These are phyloP conservation scores for Fusarium neocosmosporiellum DNA, from an alignment of 2,329 filamentous ascomycete species.

Conservation along the genomic window DNA sequence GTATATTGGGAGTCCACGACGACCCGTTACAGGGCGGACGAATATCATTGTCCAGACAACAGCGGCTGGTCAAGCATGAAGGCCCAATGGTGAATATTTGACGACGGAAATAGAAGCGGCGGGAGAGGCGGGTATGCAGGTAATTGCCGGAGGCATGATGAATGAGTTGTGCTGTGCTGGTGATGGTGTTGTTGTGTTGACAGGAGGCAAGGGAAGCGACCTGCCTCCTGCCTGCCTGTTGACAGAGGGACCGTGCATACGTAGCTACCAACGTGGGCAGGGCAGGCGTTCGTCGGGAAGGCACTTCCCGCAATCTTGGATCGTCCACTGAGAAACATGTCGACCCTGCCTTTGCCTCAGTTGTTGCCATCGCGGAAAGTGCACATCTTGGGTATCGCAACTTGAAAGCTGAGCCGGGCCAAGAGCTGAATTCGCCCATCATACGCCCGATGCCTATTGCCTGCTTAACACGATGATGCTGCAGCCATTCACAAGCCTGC, in stretches of 20 bases:
- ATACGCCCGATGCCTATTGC: background rate
- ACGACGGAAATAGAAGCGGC: background rate
- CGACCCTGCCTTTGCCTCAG: background rate
- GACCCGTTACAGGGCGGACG: conserved; percentile 11
- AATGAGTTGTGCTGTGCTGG: background rate
- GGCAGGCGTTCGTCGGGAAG: background rate
- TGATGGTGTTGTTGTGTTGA: background rate
- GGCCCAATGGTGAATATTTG: background rate
- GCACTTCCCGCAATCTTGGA: background rate
- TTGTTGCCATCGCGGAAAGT: background rate
- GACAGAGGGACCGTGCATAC: background rate
- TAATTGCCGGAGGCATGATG: conserved; percentile 6
- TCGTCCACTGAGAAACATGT: background rate
- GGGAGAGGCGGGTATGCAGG: conserved; percentile 17
- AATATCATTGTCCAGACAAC: conserved; percentile 19
- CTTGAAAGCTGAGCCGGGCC: background rate
- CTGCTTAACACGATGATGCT: background rate
- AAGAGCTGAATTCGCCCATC: background rate
- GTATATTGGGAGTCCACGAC: conserved; percentile 14
- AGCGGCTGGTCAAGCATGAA: conserved; percentile 4
- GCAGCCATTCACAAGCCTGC: conserved; percentile 1
- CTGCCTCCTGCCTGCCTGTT: background rate
- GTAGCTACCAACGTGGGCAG: background rate
- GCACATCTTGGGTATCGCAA: background rate
- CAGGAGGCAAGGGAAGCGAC: background rate